These are phyloP conservation scores for Talaromyces islandicus DNA, from an alignment of 2,329 filamentous ascomycete species.

Conservation along the genomic window DNA sequence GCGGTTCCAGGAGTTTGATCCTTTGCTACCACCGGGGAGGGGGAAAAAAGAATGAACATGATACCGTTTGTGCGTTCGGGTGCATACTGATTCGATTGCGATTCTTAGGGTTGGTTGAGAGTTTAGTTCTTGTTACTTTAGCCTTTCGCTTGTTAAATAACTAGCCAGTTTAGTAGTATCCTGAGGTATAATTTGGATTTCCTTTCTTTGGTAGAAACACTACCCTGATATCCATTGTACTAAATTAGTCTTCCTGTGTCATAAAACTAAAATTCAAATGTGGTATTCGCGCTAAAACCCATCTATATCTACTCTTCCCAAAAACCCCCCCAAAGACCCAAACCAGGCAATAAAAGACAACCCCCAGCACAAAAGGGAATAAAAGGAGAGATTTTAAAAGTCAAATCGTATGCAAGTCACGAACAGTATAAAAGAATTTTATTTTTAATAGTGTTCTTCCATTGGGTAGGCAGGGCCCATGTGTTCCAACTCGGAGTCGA, in stretches of 20 bases:
- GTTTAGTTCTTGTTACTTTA: not conserved
- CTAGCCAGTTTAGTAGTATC: not conserved
- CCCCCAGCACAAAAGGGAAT: not conserved
- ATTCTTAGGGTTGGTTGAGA: not conserved
- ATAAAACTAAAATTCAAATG: not conserved
- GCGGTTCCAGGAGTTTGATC: conserved; percentile 30
- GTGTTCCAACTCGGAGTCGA: conserved; percentile 6
- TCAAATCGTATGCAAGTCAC: not conserved
- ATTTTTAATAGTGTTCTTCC: not conserved
- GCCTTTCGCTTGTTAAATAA: not conserved
- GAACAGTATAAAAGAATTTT: not conserved
- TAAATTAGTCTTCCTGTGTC: not conserved
- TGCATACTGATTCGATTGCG: not conserved
- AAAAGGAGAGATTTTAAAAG: not conserved
- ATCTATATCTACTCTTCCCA: not conserved
- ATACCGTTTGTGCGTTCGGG: not conserved
- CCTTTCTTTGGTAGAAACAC: no score
- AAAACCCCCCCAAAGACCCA: no score
- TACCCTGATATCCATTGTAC: not conserved
- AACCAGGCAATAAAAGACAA: not conserved
- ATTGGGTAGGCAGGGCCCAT: not conserved
- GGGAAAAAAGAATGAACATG: not conserved
- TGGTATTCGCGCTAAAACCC: not conserved
- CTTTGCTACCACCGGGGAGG: not conserved
- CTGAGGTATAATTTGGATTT: not conserved